phyloP scores from a whole-genome alignment of 768 basidiomycete genomes.

The Ramaria rubella region DNA sequence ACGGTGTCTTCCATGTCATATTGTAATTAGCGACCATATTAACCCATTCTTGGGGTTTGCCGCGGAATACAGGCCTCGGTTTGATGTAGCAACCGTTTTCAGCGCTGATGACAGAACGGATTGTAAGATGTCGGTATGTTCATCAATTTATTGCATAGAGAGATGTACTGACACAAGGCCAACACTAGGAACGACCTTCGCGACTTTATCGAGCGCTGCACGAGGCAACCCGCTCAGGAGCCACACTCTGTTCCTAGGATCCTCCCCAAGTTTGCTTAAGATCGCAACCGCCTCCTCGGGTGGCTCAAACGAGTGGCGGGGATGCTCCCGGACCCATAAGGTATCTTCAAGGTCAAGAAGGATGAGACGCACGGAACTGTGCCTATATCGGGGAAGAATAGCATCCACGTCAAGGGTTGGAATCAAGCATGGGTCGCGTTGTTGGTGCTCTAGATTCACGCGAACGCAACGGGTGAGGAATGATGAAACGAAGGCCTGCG shows the following conservation, averaged over 20 bases:
- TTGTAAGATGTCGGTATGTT: not conserved
- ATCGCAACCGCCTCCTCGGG: slow-evolving; percentile 37
- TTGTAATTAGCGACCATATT: slow-evolving; percentile 77
- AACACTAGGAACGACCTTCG: slow-evolving; percentile 52
- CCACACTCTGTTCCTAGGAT: slow-evolving; percentile 74
- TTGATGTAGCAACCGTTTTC: slow-evolving; percentile 88
- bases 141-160: not conserved
- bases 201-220: slow-evolving; percentile 57
- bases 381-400: slow-evolving; percentile 62
- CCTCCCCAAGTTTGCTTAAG: slow-evolving; percentile 52
- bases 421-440: slow-evolving; percentile 30
- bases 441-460: slow-evolving; percentile 61
- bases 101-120: slow-evolving; percentile 51
- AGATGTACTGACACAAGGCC: slow-evolving; percentile 60
- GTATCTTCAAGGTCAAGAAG: slow-evolving; percentile 77
- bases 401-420: slow-evolving; percentile 38
- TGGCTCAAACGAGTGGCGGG: slow-evolving; percentile 36
- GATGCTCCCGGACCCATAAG: slow-evolving; percentile 59
- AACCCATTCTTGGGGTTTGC: slow-evolving; percentile 49
- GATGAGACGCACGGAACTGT: slow-evolving; percentile 57
- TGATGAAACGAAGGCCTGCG: slow-evolving; percentile 72
- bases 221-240: slow-evolving; percentile 69
- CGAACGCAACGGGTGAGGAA: slow-evolving; percentile 74
- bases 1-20: slow-evolving; percentile 72
- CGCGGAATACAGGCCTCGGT: slow-evolving; percentile 33